Conservation (phyloP, 257 asterid species). For the Rhazya stricta region DNA sequence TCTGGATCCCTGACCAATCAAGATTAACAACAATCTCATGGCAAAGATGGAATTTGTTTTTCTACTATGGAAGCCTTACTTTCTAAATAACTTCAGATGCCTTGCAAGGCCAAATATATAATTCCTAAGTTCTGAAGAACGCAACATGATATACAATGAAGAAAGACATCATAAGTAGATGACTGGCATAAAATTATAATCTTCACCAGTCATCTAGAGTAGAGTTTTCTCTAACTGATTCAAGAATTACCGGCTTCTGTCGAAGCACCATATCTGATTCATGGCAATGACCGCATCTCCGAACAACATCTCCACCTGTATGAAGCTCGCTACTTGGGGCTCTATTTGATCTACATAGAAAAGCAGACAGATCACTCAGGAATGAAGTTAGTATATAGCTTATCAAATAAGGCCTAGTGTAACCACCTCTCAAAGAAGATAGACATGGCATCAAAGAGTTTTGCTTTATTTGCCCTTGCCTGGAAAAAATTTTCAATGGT, state of each 20-base stretch:
- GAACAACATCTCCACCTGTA: slow-evolving; percentile 56
- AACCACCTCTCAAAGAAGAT: slow-evolving; percentile 81
- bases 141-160: not conserved
- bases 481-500: slow-evolving; percentile 28
- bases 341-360: slow-evolving; percentile 69
- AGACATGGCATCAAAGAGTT: slow-evolving; percentile 86
- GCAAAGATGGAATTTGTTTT: not conserved
- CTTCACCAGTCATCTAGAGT: not conserved
- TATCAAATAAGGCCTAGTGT: not conserved
- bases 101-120: not conserved
- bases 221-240: not conserved
- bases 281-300: slow-evolving; percentile 73
- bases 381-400: slow-evolving; percentile 3
- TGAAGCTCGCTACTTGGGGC: slow-evolving; percentile 50
- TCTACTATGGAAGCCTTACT: not conserved
- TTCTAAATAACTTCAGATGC: not conserved
- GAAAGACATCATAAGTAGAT: not conserved
- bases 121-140: not conserved
- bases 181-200: not conserved
- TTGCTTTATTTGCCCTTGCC: slow-evolving; percentile 79
- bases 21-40: not conserved
- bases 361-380: slow-evolving; percentile 23
- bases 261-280: slow-evolving; percentile 86
- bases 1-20: not conserved
- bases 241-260: slow-evolving; percentile 66